Conservation (phyloP, 305 asterid genomes). For the Solanum aculeatissimum region DNA sequence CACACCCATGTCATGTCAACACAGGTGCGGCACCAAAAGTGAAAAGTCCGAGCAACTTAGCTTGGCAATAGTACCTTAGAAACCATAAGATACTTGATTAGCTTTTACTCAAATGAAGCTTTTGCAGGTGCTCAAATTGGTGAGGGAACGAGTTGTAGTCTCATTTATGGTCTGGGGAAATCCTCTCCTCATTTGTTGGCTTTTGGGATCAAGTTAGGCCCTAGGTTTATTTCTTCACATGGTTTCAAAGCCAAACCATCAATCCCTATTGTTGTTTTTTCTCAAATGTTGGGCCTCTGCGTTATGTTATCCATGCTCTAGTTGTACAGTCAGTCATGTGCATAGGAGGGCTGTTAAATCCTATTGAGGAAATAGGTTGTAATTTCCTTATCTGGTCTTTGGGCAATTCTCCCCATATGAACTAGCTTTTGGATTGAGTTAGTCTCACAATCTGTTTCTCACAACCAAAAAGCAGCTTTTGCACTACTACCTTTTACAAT, state of each 20-base stretch:
- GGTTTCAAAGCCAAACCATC: not conserved
- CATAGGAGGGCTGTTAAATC: not conserved
- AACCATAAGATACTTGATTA: not conserved
- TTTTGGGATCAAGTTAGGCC: not conserved
- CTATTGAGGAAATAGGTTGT: not conserved
- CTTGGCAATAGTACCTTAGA: not conserved
- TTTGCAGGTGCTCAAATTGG: not conserved
- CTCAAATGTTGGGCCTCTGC: not conserved
- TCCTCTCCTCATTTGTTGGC: not conserved
- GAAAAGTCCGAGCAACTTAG: too few relatives aligned
- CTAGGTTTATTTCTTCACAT: not conserved
- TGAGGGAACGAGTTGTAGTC: not conserved
- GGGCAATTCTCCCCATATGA: not conserved
- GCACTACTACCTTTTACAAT: not conserved
- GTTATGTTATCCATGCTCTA: not conserved
- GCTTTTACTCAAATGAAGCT: not conserved
- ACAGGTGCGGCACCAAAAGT: too few relatives aligned
- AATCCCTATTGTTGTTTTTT: not conserved
- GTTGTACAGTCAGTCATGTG: not conserved
- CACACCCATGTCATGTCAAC: too few relatives aligned
- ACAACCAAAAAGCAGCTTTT: not conserved
- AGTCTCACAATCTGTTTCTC: not conserved
- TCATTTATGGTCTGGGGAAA: not conserved
- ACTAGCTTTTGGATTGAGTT: not conserved
- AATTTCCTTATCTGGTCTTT: not conserved